phyloP scores from a whole-genome alignment of 1,139 yeast genomes.

The Lodderomyces elongisporus region DNA sequence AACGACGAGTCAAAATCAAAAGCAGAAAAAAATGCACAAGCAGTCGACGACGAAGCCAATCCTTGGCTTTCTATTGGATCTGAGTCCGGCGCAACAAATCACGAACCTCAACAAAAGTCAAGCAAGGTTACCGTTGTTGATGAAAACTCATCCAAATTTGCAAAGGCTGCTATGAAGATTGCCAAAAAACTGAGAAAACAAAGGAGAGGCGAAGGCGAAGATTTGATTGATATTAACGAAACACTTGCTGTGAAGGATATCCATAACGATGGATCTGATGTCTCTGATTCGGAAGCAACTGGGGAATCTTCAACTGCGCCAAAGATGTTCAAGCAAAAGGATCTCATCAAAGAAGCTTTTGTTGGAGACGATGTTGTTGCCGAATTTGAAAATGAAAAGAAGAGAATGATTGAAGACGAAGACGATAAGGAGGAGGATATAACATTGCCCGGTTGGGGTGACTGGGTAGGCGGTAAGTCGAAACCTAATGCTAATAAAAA shows the following conservation, averaged over 20 bases:
- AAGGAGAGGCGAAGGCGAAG: constrained; percentile 28
- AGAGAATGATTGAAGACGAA: constrained; percentile 63
- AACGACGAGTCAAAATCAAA: constrained; percentile 2
- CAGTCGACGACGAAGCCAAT: constrained; percentile 34
- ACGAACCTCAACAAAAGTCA: constrained; percentile 36
- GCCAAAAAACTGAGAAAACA: constrained; percentile 44
- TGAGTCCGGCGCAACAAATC: constrained; percentile 22
- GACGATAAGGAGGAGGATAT: constrained; percentile 83
- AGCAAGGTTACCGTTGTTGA: constrained; percentile 53
- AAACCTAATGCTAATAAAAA: constrained; percentile 48
- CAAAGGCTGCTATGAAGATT: constrained; percentile 49
- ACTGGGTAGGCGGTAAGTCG: constrained; percentile 63
- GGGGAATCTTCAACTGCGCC: constrained; percentile 23
- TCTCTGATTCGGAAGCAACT: constrained; percentile 35
- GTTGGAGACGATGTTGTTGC: constrained; percentile 92
- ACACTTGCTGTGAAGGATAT: constrained; percentile 36
- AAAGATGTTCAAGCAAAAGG: constrained; percentile 68
- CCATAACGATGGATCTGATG: constrained; percentile 26
- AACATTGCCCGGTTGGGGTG: constrained; percentile 95
- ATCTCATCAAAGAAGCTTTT: constrained; percentile 83
- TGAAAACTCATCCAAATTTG: constrained; percentile 52
- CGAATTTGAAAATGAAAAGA: constrained; percentile 75
- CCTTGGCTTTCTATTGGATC: constrained; percentile 63
- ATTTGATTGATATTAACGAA: constrained; percentile 45
- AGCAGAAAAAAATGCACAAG: constrained; percentile 13